Conservation (phyloP, 768 basidiomycete genomes). For the Grammothele lineata region DNA sequence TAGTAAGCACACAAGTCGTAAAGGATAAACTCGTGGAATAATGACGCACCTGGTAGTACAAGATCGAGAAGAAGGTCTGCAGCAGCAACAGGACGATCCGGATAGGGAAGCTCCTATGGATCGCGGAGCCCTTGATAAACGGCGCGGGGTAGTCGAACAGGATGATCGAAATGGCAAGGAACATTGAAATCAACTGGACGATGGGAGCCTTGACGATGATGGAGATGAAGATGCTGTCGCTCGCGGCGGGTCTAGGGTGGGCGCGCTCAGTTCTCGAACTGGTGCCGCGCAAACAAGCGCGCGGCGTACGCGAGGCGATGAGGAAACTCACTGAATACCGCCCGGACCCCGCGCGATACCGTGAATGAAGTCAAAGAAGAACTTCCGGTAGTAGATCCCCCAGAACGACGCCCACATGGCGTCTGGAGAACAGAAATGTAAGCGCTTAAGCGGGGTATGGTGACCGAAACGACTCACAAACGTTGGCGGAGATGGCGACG, state of each 20-base stretch:
- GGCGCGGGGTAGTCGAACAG: constrained; percentile 73
- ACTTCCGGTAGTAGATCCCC: constrained; percentile 84
- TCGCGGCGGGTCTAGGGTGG: constrained; percentile 50
- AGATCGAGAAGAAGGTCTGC: constrained; percentile 55
- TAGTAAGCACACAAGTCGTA: too few relatives aligned
- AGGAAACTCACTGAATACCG: constrained; percentile 63
- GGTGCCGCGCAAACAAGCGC: too few relatives aligned
- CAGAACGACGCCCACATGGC: constrained; percentile 79
- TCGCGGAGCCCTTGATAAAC: constrained; percentile 43
- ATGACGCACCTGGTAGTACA: constrained; percentile 73
- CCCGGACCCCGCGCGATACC: constrained; percentile 75
- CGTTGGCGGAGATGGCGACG: constrained; percentile 61
- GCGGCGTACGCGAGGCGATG: background rate
- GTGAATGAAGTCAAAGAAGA: constrained; percentile 94
- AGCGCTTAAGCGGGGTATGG: background rate
- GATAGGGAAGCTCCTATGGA: constrained; percentile 64
- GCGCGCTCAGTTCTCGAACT: constrained; percentile 3
- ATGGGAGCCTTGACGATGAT: constrained; percentile 77
- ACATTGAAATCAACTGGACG: constrained; percentile 64
- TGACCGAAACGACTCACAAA: constrained; percentile 50
- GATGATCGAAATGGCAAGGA: constrained; percentile 54
- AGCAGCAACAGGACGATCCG: constrained; percentile 60
- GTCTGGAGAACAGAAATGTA: constrained; percentile 38
- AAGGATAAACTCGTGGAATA: background rate
- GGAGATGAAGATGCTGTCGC: constrained; percentile 57